phyloP scores from a whole-genome alignment of 768 basidiomycete genomes.

The Boletus bicolor region DNA sequence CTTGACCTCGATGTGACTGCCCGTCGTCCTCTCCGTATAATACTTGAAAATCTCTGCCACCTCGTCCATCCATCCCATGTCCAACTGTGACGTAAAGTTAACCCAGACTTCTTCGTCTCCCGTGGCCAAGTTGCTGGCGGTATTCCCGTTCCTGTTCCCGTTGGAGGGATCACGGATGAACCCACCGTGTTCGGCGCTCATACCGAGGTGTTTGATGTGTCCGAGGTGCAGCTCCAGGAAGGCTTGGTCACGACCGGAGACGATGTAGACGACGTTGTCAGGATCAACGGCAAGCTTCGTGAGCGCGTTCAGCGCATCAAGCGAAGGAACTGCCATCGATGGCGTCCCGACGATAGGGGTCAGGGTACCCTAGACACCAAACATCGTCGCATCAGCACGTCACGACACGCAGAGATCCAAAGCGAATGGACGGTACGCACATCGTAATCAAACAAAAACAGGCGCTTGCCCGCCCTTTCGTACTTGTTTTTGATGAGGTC shows the following conservation, averaged over 20 bases:
- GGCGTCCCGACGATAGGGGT: slow-evolving; percentile 96
- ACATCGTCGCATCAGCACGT: background rate
- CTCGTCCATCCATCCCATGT: slow-evolving; percentile 98
- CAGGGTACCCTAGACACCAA: slow-evolving; percentile 71
- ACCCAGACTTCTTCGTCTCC: slow-evolving; percentile 51
- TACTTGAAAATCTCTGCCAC: slow-evolving; percentile 95
- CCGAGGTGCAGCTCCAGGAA: slow-evolving; percentile 94
- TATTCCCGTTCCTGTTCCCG: slow-evolving; percentile 14
- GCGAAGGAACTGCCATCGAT: slow-evolving; percentile 78
- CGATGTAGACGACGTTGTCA: slow-evolving; percentile 91
- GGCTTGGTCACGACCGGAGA: slow-evolving; percentile 90
- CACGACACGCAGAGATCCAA: background rate
- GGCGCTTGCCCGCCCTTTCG: slow-evolving; percentile 67
- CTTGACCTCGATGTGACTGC: slow-evolving; percentile 95
- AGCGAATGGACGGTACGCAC: slow-evolving; percentile 42
- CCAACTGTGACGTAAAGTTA: slow-evolving; percentile 87
- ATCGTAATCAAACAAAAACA: slow-evolving; percentile 96
- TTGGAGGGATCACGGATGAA: slow-evolving; percentile 77
- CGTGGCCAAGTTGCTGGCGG: background rate
- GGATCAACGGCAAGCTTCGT: slow-evolving; percentile 72
- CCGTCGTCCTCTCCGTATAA: slow-evolving; percentile 95
- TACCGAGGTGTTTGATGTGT: slow-evolving; percentile 75
- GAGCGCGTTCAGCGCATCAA: slow-evolving; percentile 71
- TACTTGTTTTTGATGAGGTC: slow-evolving; percentile 59
- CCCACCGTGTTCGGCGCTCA: slow-evolving; percentile 94